Evolutionary conservation across 23 red algal genomes (phyloP), one percentile per base, ranked within the genome.

Genomic region (Gracilaria gracilis): DNA sequence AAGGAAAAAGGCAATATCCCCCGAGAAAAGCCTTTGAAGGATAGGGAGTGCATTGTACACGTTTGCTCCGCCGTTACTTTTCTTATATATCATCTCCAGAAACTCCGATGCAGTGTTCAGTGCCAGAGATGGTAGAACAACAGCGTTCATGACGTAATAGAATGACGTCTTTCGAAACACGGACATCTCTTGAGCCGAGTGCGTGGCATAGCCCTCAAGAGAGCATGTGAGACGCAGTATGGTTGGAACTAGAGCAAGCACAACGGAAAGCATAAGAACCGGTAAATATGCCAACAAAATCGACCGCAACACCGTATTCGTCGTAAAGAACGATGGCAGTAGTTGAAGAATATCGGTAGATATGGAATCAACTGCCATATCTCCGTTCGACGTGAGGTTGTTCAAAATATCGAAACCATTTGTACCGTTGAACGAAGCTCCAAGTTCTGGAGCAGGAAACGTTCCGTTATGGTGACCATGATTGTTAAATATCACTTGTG

Each of bases 121-220:
- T 34, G 97, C 97, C 17, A 99, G 80, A 14, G 95, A 95, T 4
- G 97, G 97, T 59, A 99, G 80, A 46, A 99, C 67, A 23, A 99
- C 93, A 23, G 95, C 74, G 61, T 99, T 99, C 80, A 96, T 85
- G 24, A 99, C 76, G 67, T 95, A 96, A 69, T 99, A 99, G 34
- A 95, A 94, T 54, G 89, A 88, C 20, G 92, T 95, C 55, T 99
- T 99, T 32, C 97, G 97, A 79, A 99, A 94, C 3, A 99, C 86
- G 62, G 90, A 88, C 82, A 94, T 90, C 86, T 99, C 97, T 58
- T 93, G 81, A 36, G 74, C 93, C 24, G 97, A 96, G 42, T 93
- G 75, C 0, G 88, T 95, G 19, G 82, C 37, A 72, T 99, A 95
- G 12, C 91, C 92, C 81, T 99, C 97, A 69, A 94, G 73, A 14